Evolutionary conservation across 441 rosid species (phyloP).

Genomic region (Euphorbia corollata): DNA sequence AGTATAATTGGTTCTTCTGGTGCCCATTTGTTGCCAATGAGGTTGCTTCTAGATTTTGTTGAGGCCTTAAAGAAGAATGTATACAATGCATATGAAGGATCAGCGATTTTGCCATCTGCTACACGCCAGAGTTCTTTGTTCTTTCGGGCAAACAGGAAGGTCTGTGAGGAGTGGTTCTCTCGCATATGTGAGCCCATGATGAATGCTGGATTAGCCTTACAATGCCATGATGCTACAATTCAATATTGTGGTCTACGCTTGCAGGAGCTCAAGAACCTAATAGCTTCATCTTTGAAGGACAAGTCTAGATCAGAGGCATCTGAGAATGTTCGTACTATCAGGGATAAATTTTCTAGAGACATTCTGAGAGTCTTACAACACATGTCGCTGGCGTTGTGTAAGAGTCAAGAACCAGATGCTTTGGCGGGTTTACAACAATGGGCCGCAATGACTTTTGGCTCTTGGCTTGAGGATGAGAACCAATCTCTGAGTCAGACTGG

Average conservation of each 20-base stretch:
- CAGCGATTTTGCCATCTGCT: constrained; percentile 70
- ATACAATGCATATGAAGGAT: constrained; percentile 93
- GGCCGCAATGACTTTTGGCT: constrained; percentile 64
- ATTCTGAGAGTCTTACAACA: constrained; percentile 59
- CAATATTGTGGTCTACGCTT: constrained; percentile 78
- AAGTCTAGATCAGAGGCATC: constrained; percentile 51
- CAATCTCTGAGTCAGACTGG: constrained; percentile 40
- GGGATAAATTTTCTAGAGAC: constrained; percentile 57
- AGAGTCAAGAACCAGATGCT: constrained; percentile 66
- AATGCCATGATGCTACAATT: constrained; percentile 84
- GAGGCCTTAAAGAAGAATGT: constrained; percentile 93
- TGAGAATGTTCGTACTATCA: constrained; percentile 50
- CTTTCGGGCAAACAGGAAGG: constrained; percentile 93
- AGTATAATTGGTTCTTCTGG: constrained; percentile 82
- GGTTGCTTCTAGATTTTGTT: constrained; percentile 88
- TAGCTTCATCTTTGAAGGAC: constrained; percentile 57
- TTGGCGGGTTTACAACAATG: constrained; percentile 79
- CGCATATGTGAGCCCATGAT: constrained; percentile 98
- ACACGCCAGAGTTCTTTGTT: constrained; percentile 75
- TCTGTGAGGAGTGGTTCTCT: constrained; percentile 99
- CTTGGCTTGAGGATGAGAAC: constrained; percentile 62
- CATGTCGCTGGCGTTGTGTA: constrained; percentile 75
- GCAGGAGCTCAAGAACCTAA: constrained; percentile 64
- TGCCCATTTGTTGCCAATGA: constrained; percentile 93
- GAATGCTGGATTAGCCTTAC: constrained; percentile 94